A percentile compares a stretch with the other conserved stretches of the same genome.
Evolutionary conservation across 305 asterid genomes (phyloP).

Genomic region (Fraxinus latifolia): DNA sequence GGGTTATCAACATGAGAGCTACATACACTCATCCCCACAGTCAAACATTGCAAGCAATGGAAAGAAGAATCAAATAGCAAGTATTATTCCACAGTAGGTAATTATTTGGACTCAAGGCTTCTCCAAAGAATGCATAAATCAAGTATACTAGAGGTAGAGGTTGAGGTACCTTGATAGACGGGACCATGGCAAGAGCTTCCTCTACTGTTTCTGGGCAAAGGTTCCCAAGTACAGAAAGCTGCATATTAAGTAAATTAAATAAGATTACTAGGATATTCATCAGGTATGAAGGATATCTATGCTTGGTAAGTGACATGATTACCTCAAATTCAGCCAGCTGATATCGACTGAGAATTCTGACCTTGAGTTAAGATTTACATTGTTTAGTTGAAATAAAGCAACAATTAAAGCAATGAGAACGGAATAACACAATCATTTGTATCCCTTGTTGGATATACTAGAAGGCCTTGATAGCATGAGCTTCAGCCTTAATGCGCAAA

Average conservation of each 20-base stretch:
- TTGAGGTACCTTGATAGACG: conserved; percentile 68
- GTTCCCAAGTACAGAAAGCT: conserved; percentile 83
- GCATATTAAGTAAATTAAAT: conserved; percentile 14
- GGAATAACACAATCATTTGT: background rate
- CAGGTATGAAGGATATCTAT: background rate
- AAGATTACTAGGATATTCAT: background rate
- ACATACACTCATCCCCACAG: background rate
- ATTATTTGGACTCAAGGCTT: background rate
- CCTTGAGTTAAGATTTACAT: conserved; percentile 34
- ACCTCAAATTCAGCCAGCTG: conserved; percentile 89
- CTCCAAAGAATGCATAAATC: background rate
- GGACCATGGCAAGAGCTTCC: conserved; percentile 89
- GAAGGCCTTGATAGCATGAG: background rate
- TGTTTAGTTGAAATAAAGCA: background rate
- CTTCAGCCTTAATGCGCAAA: conserved; percentile 5
- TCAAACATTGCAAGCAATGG: background rate
- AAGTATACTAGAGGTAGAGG: background rate
- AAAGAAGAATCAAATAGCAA: background rate
- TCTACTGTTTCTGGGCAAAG: conserved; percentile 86
- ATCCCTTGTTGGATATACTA: background rate
- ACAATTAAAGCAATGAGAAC: background rate
- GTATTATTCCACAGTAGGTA: background rate
- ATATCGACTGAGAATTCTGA: conserved; percentile 58
- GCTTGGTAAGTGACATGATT: conserved; percentile 7
- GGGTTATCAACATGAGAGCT: background rate